A percentile compares a stretch with the other conserved stretches of the same genome.
phyloP scores from a whole-genome alignment of 257 asterid species.

The Knoxia roxburghii region DNA sequence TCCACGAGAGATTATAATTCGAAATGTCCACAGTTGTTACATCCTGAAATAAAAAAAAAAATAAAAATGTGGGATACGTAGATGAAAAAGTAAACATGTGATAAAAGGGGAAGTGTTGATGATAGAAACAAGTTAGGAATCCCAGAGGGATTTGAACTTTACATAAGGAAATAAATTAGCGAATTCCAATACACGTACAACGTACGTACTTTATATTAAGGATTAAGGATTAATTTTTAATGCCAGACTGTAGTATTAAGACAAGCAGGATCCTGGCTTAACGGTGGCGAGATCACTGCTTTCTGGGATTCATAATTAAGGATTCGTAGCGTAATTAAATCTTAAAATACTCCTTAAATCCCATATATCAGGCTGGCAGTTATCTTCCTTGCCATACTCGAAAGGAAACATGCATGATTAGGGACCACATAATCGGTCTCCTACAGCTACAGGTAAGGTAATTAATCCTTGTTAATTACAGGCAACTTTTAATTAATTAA shows the following conservation, averaged over 20 bases:
- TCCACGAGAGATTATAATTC: too few relatives aligned
- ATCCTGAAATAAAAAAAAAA: too few relatives aligned
- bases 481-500: too few relatives aligned
- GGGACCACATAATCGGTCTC: constrained; percentile 81
- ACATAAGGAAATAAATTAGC: too few relatives aligned
- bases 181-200: constrained; percentile 32
- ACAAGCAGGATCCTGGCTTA: constrained; percentile 49
- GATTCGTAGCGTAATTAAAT: not conserved
- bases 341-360: not conserved
- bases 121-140: constrained; percentile 16
- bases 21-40: too few relatives aligned
- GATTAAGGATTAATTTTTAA: constrained; percentile 13
- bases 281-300: constrained; percentile 32
- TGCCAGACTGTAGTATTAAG: constrained; percentile 31
- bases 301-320: constrained; percentile 4
- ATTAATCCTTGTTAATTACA: constrained; percentile 13
- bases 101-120: constrained; percentile 20
- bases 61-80: constrained; percentile 15
- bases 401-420: constrained; percentile 43
- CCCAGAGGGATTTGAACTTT: constrained; percentile 19
- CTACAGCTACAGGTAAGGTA: too few relatives aligned
- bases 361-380: not conserved
- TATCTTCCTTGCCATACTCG: constrained; percentile 29
- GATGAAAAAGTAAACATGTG: constrained; percentile 33
- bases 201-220: too few relatives aligned